These are phyloP conservation scores for Thelephora ganbajun DNA, from an alignment of 768 basidiomycete species.

Conservation along the genomic window DNA sequence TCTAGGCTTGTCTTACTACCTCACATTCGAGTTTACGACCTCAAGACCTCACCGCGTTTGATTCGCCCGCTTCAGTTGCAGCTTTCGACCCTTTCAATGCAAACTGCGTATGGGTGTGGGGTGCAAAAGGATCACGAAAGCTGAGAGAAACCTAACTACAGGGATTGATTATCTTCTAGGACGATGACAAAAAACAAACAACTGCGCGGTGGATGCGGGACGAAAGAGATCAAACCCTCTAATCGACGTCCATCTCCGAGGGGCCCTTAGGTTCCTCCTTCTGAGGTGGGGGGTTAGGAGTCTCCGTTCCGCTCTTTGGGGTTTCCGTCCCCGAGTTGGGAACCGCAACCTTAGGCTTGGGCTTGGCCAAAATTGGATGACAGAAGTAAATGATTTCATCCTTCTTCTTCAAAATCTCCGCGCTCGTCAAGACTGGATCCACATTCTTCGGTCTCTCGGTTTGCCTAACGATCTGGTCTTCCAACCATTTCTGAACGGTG, in stretches of 20 bases:
- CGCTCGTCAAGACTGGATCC: conserved; percentile 68
- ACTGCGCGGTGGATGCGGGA: too few relatives aligned
- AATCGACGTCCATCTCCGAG: conserved; percentile 79
- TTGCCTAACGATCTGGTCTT: conserved; percentile 82
- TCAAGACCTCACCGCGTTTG: too few relatives aligned
- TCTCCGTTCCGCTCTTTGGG: conserved; percentile 52
- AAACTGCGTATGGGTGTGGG: too few relatives aligned
- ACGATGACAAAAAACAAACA: too few relatives aligned
- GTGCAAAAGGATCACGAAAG: too few relatives aligned
- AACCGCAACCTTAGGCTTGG: conserved; percentile 58
- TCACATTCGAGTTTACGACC: too few relatives aligned
- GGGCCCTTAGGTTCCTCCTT: conserved; percentile 33
- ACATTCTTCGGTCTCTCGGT: conserved; percentile 81
- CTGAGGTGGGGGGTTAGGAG: conserved; percentile 33
- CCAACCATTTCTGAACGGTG: conserved; percentile 87
- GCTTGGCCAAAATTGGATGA: conserved; percentile 81
- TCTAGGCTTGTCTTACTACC: too few relatives aligned
- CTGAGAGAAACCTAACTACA: too few relatives aligned
- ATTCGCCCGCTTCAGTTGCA: too few relatives aligned
- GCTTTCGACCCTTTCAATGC: too few relatives aligned
- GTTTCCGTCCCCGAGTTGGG: conserved; percentile 43
- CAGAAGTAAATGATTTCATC: conserved; percentile 89
- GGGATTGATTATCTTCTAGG: too few relatives aligned
- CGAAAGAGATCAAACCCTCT: conserved; percentile 11
- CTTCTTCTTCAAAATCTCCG: conserved; percentile 79